These are phyloP conservation scores for Teunomyces pallodes DNA, from an alignment of 805 yeast genomes.

Conservation along the genomic window DNA sequence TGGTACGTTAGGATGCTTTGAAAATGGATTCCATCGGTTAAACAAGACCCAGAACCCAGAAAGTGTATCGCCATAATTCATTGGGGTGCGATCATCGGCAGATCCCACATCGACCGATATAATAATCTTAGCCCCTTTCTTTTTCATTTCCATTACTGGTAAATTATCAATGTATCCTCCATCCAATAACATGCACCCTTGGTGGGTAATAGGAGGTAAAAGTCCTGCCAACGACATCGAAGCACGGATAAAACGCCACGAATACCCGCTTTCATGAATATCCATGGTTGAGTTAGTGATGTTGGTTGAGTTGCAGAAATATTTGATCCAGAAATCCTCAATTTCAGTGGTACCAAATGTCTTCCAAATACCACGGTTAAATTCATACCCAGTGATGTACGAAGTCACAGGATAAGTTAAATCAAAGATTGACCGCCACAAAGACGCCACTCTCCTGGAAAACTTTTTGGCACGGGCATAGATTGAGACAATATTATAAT, in stretches of 20 bases:
- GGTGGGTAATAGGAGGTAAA: constrained; percentile 82
- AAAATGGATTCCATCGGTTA: constrained; percentile 87
- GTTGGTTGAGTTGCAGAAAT: constrained; percentile 88
- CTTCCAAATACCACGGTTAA: constrained; percentile 97
- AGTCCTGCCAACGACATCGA: constrained; percentile 96
- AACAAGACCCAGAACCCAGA: constrained; percentile 90
- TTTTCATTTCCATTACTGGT: constrained; percentile 90
- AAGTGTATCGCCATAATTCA: constrained; percentile 88
- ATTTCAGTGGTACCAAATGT: constrained; percentile 87
- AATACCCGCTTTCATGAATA: constrained; percentile 85
- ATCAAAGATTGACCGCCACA: constrained; percentile 84
- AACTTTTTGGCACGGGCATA: constrained; percentile 88
- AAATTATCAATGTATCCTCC: constrained; percentile 96
- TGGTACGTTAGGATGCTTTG: constrained; percentile 83
- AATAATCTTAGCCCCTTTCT: constrained; percentile 79
- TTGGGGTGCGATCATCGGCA: constrained; percentile 84
- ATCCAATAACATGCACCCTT: constrained; percentile 90
- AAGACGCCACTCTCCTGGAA: constrained; percentile 73
- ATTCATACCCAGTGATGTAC: constrained; percentile 95
- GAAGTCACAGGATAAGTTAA: constrained; percentile 92
- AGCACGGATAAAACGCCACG: constrained; percentile 94
- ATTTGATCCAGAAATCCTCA: constrained; percentile 94
- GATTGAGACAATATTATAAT: constrained; percentile 85
- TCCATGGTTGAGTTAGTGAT: constrained; percentile 95
- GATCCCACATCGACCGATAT: constrained; percentile 97